A percentile compares a stretch with the other conserved stretches of the same genome.
These are phyloP conservation scores for Aureococcus anophagefferens DNA, from an alignment of 108 stramenopile species.

Conservation along the genomic window DNA sequence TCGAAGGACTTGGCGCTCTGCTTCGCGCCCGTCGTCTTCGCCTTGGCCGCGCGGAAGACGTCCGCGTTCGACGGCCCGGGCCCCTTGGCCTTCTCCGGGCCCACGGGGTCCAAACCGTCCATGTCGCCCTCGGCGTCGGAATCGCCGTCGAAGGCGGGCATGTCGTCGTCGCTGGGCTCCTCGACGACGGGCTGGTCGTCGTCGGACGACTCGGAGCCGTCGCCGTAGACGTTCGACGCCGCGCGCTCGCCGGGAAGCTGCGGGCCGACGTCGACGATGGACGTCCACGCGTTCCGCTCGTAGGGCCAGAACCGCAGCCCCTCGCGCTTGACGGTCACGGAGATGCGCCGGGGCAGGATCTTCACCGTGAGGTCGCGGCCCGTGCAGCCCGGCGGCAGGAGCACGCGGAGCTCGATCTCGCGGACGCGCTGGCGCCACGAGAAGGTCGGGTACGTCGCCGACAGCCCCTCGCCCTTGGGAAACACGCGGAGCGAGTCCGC, in stretches of 20 bases:
- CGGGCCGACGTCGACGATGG: not conserved
- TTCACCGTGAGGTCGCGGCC: not conserved
- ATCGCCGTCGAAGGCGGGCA: too few relatives aligned
- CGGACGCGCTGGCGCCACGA: not conserved
- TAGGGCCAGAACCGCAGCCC: not conserved
- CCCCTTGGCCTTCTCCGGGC: too few relatives aligned
- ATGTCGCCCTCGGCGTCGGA: too few relatives aligned
- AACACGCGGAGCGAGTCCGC: not conserved
- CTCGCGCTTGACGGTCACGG: not conserved
- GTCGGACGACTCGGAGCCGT: too few relatives aligned
- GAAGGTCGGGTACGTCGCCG: not conserved
- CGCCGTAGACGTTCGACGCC: too few relatives aligned
- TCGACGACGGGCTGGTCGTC: too few relatives aligned
- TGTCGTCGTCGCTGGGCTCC: too few relatives aligned
- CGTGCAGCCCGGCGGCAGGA: not conserved
- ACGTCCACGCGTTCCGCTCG: not conserved
- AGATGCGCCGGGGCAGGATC: not conserved
- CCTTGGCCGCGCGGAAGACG: too few relatives aligned
- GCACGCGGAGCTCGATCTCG: not conserved
- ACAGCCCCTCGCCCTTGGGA: not conserved
- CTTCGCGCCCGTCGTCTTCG: too few relatives aligned
- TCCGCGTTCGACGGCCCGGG: too few relatives aligned
- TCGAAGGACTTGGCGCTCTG: too few relatives aligned
- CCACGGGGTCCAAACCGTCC: too few relatives aligned
- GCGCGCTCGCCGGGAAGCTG: not conserved